These are phyloP conservation scores for Fonsecaea monophora DNA, from an alignment of 2,329 filamentous ascomycete genomes.

Conservation along the genomic window DNA sequence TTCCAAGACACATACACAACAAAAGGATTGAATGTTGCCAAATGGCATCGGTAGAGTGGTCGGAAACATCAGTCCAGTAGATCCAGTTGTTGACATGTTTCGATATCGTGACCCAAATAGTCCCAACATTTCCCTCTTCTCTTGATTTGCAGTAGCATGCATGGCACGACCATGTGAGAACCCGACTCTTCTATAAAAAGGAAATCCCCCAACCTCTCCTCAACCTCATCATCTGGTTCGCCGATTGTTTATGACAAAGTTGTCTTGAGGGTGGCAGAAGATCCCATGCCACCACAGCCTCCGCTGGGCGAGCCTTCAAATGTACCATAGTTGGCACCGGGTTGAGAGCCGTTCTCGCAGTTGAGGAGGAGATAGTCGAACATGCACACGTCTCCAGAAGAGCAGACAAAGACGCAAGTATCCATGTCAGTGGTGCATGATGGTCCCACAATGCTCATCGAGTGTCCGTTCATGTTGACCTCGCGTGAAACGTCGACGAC, in stretches of 20 bases:
- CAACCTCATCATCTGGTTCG: background rate
- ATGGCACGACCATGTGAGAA: constrained; percentile 1
- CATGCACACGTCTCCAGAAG: constrained; percentile 32
- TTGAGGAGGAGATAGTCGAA: constrained; percentile 37
- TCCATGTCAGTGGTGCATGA: constrained; percentile 39
- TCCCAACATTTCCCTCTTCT: background rate
- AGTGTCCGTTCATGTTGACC: constrained; percentile 40
- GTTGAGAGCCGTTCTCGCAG: constrained; percentile 39
- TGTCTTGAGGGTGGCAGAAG: constrained; percentile 35
- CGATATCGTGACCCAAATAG: constrained; percentile 7
- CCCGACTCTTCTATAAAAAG: constrained; percentile 3
- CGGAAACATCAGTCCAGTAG: constrained; percentile 8
- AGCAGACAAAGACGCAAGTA: constrained; percentile 40
- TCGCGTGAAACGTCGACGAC: constrained; percentile 40
- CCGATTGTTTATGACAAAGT: constrained; percentile 30
- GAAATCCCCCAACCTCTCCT: background rate
- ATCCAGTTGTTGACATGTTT: constrained; percentile 13
- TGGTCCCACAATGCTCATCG: constrained; percentile 38
- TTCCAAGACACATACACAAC: background rate
- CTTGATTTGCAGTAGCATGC: background rate
- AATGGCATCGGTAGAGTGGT: constrained; percentile 9
- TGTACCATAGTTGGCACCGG: constrained; percentile 38
- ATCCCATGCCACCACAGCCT: constrained; percentile 40
- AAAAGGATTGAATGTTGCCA: constrained; percentile 18
- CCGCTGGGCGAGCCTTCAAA: constrained; percentile 35